phyloP scores from a whole-genome alignment of 306 rosid species.

The Rosa lucieae region DNA sequence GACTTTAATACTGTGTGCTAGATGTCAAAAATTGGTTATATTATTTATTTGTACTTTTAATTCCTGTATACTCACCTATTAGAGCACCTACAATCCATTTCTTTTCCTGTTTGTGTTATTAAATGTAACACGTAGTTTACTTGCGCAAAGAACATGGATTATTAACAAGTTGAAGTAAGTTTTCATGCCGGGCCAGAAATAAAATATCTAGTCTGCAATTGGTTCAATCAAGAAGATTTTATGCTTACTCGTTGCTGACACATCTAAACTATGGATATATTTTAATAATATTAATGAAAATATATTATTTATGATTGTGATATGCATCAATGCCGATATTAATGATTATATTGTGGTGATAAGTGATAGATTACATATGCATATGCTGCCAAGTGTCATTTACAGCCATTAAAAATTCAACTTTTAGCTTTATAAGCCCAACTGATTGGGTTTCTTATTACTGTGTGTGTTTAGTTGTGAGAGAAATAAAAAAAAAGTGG shows the following conservation, averaged over 20 bases:
- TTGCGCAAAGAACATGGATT: background rate
- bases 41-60: background rate
- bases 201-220: background rate
- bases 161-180: background rate
- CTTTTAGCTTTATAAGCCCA: background rate
- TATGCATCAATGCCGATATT: background rate
- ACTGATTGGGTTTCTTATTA: background rate
- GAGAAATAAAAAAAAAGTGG: background rate
- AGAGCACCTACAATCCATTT: background rate
- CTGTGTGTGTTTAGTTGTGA: background rate
- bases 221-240: background rate
- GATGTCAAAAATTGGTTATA: background rate
- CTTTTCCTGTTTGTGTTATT: background rate
- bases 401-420: background rate
- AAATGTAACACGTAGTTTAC: background rate
- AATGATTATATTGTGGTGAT: background rate
- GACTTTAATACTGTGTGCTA: background rate
- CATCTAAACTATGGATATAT: background rate
- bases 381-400: background rate
- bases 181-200: background rate
- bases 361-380: background rate
- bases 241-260: background rate
- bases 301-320: background rate
- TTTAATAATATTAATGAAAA: too few species aligned
- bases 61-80: background rate